Evolutionary conservation across 73 alveolate genomes (phyloP), one percentile per base, ranked within the genome.

Genomic region (Blepharisma stoltei): DNA sequence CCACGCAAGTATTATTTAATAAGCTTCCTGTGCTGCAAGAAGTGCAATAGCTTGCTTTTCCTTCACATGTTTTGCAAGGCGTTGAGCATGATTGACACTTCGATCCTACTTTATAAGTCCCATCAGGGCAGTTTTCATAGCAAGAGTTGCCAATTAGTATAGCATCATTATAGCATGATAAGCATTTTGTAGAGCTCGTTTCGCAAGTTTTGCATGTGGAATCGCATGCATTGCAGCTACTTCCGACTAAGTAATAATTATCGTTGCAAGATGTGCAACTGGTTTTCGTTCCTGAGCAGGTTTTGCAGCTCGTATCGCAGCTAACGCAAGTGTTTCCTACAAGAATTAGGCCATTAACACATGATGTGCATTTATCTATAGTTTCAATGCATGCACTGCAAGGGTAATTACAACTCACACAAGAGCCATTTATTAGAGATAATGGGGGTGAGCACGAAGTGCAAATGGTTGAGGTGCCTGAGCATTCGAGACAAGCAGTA

Each of bases 151-250:
- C 49, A 25, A 20, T 14, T n/a, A 60, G 3, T 32, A 32, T 32
- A 32, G 41, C 41, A 3, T 32, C 41, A 32, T 32, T 32, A 32
- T 32, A 32, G 41, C 41, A 32, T 32, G 41, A 32, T 32, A 32
- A 32, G 41, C 73, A 8, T 60, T n/a, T 60, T 20, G 46, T 18
- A 60, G 73, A 20, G 23, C 45, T 14, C 2, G 23, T 25, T 2
- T n/a, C 73, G 5, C 73, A 60, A 20, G 73, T 60, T 25, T 8
- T 9, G 45, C 73, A 60, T n/a, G 73, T 25, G 14, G 73, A 20
- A 60, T n/a, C 23, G 4, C 73, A 60, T n/a, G 5, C 0, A 25
- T 14, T 20, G 73, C 73, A 60, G 11, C 11, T 25, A n/a, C 49
- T 60, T 11, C 73, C 73, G 46, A 38, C 23, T 3, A 60, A 4